phyloP scores from a whole-genome alignment of 2,329 filamentous ascomycete species.

The Fusarium albosuccineum region DNA sequence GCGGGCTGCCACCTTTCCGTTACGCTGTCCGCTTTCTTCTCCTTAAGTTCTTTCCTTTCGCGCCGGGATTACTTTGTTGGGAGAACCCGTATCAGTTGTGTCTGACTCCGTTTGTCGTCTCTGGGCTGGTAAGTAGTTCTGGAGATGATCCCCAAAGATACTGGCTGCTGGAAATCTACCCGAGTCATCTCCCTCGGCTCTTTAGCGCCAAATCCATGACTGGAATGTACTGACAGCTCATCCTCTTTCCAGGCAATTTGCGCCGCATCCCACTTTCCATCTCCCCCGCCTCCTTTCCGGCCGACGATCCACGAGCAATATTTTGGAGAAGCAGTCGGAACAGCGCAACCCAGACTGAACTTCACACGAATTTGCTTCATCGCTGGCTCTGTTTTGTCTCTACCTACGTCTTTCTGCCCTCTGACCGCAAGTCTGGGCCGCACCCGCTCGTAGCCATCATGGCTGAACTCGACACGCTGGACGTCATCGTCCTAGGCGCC shows the following conservation, averaged over 20 bases:
- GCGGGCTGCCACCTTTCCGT: slow-evolving; percentile 14
- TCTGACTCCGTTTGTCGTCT: slow-evolving; percentile 6
- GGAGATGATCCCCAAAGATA: not conserved
- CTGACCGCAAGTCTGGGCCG: slow-evolving; percentile 16
- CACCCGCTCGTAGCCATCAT: slow-evolving; percentile 64
- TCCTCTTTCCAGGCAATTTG: slow-evolving; percentile 39
- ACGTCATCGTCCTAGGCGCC: slow-evolving; percentile 88
- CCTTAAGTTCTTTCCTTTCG: slow-evolving; percentile 2
- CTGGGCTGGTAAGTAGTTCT: slow-evolving; percentile 4
- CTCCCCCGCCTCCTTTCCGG: slow-evolving; percentile 46
- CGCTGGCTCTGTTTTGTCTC: not conserved
- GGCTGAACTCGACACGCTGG: slow-evolving; percentile 96
- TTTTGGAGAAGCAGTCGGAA: slow-evolving; percentile 19
- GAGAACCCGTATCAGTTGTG: slow-evolving; percentile 6
- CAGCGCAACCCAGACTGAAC: slow-evolving; percentile 7
- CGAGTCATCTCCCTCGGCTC: slow-evolving; percentile 22
- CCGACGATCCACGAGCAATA: slow-evolving; percentile 36
- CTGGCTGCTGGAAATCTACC: slow-evolving; percentile 15
- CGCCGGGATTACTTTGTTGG: slow-evolving; percentile 1
- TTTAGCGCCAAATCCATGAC: slow-evolving; percentile 26
- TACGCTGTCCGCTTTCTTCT: slow-evolving; percentile 16
- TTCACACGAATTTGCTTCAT: slow-evolving; percentile 1
- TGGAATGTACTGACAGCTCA: slow-evolving; percentile 34
- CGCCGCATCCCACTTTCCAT: slow-evolving; percentile 42
- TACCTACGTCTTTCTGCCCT: not conserved